These are phyloP conservation scores for Fusarium aywerte DNA, from an alignment of 2,329 filamentous ascomycete species.

Conservation along the genomic window DNA sequence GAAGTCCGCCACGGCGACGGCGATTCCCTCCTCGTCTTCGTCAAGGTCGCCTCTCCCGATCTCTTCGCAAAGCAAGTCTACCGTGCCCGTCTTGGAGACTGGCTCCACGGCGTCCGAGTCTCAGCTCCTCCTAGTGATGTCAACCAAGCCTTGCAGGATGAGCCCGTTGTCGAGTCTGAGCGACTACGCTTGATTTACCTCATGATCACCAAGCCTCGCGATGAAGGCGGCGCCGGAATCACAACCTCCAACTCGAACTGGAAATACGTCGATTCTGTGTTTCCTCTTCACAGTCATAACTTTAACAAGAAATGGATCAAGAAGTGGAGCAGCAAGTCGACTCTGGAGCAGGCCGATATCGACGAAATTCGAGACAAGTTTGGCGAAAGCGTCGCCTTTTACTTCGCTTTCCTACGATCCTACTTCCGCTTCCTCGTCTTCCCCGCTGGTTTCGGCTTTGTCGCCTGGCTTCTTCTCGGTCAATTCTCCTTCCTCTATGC, in stretches of 20 bases:
- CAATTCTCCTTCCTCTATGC: constrained; percentile 87
- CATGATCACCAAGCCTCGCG: constrained; percentile 77
- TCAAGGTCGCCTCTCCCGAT: constrained; percentile 79
- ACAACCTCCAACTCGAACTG: constrained; percentile 75
- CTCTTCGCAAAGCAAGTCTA: constrained; percentile 85
- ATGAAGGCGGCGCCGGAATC: constrained; percentile 83
- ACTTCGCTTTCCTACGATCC: constrained; percentile 92
- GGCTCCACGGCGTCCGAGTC: constrained; percentile 87
- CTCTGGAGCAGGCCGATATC: constrained; percentile 73
- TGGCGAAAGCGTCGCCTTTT: constrained; percentile 89
- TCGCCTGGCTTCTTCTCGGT: constrained; percentile 83
- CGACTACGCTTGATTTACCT: constrained; percentile 88
- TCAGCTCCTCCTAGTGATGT: constrained; percentile 80
- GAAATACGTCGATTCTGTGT: constrained; percentile 78
- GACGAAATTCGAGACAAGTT: constrained; percentile 80
- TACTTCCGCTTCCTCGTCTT: constrained; percentile 90
- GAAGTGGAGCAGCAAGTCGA: constrained; percentile 77
- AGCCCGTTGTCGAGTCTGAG: constrained; percentile 89
- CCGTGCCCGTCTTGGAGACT: constrained; percentile 88
- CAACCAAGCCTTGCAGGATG: constrained; percentile 71
- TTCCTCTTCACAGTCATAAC: constrained; percentile 79
- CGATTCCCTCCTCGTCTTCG: constrained; percentile 82
- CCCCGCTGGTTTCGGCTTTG: constrained; percentile 80
- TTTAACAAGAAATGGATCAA: constrained; percentile 83
- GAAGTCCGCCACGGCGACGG: constrained; percentile 86